Evolutionary conservation across 2,329 filamentous ascomycete species (phyloP), one percentile per base, ranked within the genome.

Genomic region (Aspergillus sp.): DNA sequence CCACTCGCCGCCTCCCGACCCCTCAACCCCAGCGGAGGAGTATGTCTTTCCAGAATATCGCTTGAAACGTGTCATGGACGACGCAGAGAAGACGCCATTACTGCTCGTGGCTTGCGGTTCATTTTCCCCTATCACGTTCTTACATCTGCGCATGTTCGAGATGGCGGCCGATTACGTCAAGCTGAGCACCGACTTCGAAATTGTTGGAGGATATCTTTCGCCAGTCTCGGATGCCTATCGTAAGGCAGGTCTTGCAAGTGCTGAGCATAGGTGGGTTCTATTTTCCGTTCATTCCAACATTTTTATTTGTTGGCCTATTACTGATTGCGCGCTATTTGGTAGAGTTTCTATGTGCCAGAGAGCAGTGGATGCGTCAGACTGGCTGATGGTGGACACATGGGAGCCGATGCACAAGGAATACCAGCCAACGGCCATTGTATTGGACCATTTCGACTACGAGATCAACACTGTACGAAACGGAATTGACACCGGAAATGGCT

Each of bases 371-470:
- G 87, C 89, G 51, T 87, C 88, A 50, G 85, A 86, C 66, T 92
- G 89, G 87, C 80, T 96, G 59, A 91, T 91, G 86, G 90, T 95
- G 45, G 91, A 96, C 71, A 86, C 89, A 0, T 96, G 90, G 88
- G 93, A 96, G 80, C 89, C 91, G n/a, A 80, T 89, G 66, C 87
- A 96, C 76, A 85, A 88, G 68, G 83, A 89, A 64, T 98, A 96
- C 71, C 88, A 91, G 61, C 91, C 92, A 15, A 98, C 93, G 1
- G 93, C 93, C 39, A 85, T 89, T 66, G 93, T 96, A 41, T 81
- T 97, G 48, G 91, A 96, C 69, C 93, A 97, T 75, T 95, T 97
- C 67, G 87, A 96, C 64, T 79, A 93, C 70, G 91, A 97, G 73
- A 90, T 97, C 71, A 96, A 97, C 71, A 83, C 85, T 22, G 84